Evolutionary conservation across 495 filamentous ascomycete species (phyloP), one percentile per base, ranked within the genome.

Genomic region (Podospora fimiseda): DNA sequence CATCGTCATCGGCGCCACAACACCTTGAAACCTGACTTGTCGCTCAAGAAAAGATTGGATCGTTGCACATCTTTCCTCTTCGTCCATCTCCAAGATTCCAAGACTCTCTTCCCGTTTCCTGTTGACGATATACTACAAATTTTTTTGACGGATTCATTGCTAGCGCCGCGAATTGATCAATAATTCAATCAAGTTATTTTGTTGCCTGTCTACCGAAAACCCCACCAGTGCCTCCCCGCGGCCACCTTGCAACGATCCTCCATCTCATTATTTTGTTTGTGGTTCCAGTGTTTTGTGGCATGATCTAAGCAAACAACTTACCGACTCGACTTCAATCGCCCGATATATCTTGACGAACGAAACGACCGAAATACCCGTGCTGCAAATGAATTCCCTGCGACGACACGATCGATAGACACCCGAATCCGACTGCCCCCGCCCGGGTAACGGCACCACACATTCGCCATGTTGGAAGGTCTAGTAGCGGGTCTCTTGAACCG

Each of bases 401-500:
- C 53, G 57, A 44, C 52, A 19, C 22, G 20, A 48, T 19, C 58
- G 37, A 60, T 70, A 68, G 56, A 66, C 36, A 44, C 45, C 57
- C 40, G 54, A 52, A 38, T 30, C 50, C 49, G 13, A 48, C 27
- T 37, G 21, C 52, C 73, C 75, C 74, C 60, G 75, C 74, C 77
- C 52, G 77, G 76, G 74, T 79, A 45, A 80, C 74, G 76, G 78
- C 76, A 63, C 59, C 60, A 52, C 54, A 62, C 47, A 55, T 50
- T 56, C 68, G 68, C 57, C 52, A 84, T 84, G 81, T 67, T 84
- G 64, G 81, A 84, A 76, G 81, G 81, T 58, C 70, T 84, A 50
- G 81, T 83, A 56, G 89, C 93, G 58, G 94, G 90, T 68, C 77
- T 98, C 74, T 84, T 98, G 62, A 98, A 98, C 74, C 88, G 94